Base-by-base conservation (phyloP, 2,329 filamentous ascomycete species). In the Pseudogymnoascus sp. region DNA sequence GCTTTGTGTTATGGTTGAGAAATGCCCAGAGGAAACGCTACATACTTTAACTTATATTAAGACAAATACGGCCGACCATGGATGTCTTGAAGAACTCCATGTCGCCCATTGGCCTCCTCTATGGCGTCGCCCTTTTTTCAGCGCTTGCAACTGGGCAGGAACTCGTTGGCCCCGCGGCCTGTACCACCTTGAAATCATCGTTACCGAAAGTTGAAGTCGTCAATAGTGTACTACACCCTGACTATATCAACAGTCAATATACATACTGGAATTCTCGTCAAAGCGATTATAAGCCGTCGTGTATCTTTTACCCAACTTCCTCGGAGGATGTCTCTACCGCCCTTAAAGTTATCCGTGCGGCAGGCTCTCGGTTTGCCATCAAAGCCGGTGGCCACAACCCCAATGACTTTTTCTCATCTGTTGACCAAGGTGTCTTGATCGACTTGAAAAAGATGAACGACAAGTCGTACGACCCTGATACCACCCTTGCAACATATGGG, bases 321-420 rank as follows among this genome's bases (percentile, higher is more conserved):
- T 42, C 67, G 0, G 9, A 62, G 2, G 67, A 68, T 58, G 63
- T 70, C 5, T 69, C 69, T 1, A 42, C 58, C 2, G 65, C 65
- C 5, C 35, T 69, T 1, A 62, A 60, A n/a, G 58, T 67, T 55
- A 55, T 55, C 17, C 27, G 29, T 8, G 15, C 27, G 5, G 7
- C 27, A 2, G 29, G 29, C 8, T 55, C 48, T 55, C n/a, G 27
- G 48, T 75, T 75, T 65, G 70, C 74, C 17, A 71, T 72, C 61
- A 74, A 74, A 65, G 72, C 71, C 60, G 74, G 73, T 21, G 73
- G 76, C 2, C 75, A 78, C 61, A 59, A 59, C 5, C 58, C 58
- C 8, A 59, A 59, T 59, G 58, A 38, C 4, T 38, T 38, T 31
- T 59, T 36, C 21, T 59, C 58, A 27, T 38, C 33, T 31, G 38